These are phyloP conservation scores for Lipomyces spencermartinsiae DNA, from an alignment of 805 yeast genomes.

Conservation along the genomic window DNA sequence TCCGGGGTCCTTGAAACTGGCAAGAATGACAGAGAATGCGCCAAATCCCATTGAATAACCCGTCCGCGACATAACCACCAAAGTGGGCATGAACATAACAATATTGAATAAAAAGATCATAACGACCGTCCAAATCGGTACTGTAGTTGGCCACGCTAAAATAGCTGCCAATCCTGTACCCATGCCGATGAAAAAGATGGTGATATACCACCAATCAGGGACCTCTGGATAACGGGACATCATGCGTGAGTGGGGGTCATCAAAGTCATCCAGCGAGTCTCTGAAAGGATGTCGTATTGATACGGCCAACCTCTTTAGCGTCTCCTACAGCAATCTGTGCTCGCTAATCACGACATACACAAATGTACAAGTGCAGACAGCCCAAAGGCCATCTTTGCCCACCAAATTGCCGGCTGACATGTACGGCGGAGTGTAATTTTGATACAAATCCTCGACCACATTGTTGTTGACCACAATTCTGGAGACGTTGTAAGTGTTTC, in stretches of 20 bases:
- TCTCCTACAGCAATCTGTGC: conserved; percentile 43
- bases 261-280: conserved; percentile 48
- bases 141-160: conserved; percentile 49
- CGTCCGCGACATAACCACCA: conserved; percentile 22
- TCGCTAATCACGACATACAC: conserved; percentile 25
- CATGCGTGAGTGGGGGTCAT: conserved; percentile 28
- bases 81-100: conserved; percentile 45
- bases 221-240: conserved; percentile 43
- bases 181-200: conserved; percentile 53
- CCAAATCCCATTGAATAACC: too few relatives aligned
- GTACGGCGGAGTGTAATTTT: conserved; percentile 62
- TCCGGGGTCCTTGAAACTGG: too few relatives aligned
- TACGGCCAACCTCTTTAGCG: conserved; percentile 42
- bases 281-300: conserved; percentile 38
- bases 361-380: conserved; percentile 25
- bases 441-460: conserved; percentile 56
- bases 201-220: conserved; percentile 59
- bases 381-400: conserved; percentile 23
- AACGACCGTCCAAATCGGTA: conserved; percentile 41
- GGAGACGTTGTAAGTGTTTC: conserved; percentile 53
- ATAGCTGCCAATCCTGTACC: conserved; percentile 52
- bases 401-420: conserved; percentile 63
- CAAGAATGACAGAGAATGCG: too few relatives aligned
- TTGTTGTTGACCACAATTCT: conserved; percentile 55
- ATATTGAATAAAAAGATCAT: conserved; percentile 45